Conservation (phyloP, 129 eudicot genomes). For the Flaveria trinervia region DNA sequence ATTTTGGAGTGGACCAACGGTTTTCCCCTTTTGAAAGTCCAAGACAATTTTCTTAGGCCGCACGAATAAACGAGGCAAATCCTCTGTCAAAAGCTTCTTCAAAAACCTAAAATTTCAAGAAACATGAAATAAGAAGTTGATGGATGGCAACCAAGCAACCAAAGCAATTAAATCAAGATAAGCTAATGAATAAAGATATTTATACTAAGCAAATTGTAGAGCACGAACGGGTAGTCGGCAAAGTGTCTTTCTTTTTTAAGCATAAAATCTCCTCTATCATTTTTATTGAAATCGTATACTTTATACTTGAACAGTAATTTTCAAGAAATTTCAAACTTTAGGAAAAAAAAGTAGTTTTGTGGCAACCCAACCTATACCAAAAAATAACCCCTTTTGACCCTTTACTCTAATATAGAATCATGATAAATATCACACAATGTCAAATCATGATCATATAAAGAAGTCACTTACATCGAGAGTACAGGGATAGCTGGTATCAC, state of each 20-base stretch:
- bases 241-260: no score
- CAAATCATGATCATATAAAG: conserved; percentile 11
- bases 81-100: conserved; percentile 87
- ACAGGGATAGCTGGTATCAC: conserved; percentile 81
- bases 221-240: no score
- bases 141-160: background rate
- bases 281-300: no score
- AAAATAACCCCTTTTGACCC: background rate
- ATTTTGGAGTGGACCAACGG: conserved; percentile 66
- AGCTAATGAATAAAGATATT: background rate
- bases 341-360: no score
- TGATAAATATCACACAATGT: background rate
- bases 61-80: conserved; percentile 82
- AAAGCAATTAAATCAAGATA: background rate
- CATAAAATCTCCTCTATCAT: no score
- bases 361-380: background rate
- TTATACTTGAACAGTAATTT: no score
- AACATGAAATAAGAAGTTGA: conserved; percentile 15
- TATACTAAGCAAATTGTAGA: no score
- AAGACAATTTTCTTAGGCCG: conserved; percentile 88
- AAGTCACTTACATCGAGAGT: conserved; percentile 84
- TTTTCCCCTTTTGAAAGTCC: conserved; percentile 84
- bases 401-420: background rate
- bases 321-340: no score
- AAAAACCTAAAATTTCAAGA: conserved; percentile 59